Percentiles rank a stretch among this genome's conserved stretches.
Conservation (phyloP, 2,329 filamentous ascomycete genomes). For the Beauveria pseudobassiana region DNA sequence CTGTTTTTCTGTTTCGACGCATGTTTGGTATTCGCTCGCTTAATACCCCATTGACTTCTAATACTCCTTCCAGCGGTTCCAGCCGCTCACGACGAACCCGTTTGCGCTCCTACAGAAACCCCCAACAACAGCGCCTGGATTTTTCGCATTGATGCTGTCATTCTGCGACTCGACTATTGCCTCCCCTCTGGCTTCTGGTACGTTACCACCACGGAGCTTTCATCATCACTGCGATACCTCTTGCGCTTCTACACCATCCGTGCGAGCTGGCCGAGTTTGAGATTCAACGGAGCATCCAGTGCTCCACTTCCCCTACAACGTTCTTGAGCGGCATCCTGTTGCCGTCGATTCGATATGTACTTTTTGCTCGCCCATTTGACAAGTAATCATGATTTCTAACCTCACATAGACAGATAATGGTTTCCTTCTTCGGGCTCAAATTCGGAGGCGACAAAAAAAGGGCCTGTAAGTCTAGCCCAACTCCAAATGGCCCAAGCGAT, state of each 20-base stretch:
- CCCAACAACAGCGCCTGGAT: background rate
- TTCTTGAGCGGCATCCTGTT: background rate
- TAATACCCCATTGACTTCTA: background rate
- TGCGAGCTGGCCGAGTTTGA: background rate
- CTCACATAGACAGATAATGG: constrained; percentile 33
- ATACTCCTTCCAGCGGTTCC: background rate
- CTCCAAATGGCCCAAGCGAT: background rate
- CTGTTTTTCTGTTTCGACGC: background rate
- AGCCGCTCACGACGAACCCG: background rate
- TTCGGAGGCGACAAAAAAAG: constrained; percentile 49
- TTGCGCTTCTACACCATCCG: constrained; percentile 4
- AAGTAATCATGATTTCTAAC: background rate
- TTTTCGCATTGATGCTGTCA: background rate
- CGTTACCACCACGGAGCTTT: background rate
- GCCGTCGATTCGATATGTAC: background rate
- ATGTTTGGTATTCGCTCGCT: background rate
- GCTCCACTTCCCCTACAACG: background rate
- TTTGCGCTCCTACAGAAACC: background rate
- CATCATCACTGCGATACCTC: background rate
- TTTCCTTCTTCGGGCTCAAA: constrained; percentile 52
- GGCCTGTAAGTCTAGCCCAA: constrained; percentile 29
- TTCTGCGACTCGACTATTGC: background rate
- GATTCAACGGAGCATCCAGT: background rate
- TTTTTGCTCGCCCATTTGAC: background rate
- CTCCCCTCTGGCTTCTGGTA: background rate